Base-by-base conservation (phyloP, 2,329 filamentous ascomycete genomes). In the Exophiala oligosperma region DNA sequence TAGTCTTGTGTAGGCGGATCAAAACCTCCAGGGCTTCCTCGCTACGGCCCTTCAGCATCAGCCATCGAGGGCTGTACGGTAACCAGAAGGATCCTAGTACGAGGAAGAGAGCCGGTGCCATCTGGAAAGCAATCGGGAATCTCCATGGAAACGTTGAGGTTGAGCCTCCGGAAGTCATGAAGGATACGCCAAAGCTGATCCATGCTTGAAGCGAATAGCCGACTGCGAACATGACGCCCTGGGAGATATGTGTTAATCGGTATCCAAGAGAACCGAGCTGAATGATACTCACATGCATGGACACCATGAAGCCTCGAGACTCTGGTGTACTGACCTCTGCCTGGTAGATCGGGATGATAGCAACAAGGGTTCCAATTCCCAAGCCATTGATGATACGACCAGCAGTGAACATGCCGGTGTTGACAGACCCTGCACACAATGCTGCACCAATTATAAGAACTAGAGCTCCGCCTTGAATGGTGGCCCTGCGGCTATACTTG, bases 41-140 rank as follows among this genome's bases (percentile, higher is more conserved):
- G 67, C 64, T 54, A 2, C 74, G 69, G 46, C 73, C 76, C 44
- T 79, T 72, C 17, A 75, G 71, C 17, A 80, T 62, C 8, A 78
- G 70, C 75, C 75, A 78, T 41, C 76, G 72, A 8, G 77, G 77
- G 11, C 74, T 77, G 54, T 71, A 75, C 0, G 89, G 90, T 8
- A 80, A 69, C 64, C 70, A 73, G 6, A 67, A 68, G 38, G 69
- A 73, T 14, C 73, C 73, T 12, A 68, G 65, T 0, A 79, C 69
- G 3, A 79, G 69, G 9, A 77, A 65, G 3, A 78, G 53, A 0
- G 77, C 71, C 17, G 74, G 74, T 2, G 73, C 66, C 32, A 68
- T 71, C 61, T 79, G 77, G 49, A 79, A 73, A 0, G 76, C 76
- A 2, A 80, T 77, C 1, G 64, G 64, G 29, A 66, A 66, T 8